Base-by-base conservation (phyloP, 176 grass and related monocot species). In the Rhynchospora pubera region DNA sequence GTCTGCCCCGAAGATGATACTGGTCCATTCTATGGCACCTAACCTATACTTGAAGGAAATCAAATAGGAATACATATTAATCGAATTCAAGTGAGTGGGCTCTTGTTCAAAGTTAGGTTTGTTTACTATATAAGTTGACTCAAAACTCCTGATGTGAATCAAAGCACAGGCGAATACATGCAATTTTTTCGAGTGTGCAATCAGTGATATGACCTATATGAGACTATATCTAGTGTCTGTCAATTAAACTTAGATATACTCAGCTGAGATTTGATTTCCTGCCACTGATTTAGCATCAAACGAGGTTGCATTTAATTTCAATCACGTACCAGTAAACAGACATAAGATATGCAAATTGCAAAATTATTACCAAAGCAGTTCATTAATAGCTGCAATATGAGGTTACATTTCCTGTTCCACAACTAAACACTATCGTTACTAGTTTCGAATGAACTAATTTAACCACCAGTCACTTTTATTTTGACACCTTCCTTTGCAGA, bases 381-480 rank as follows among this genome's bases (percentile, higher is more conserved):
- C 4, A 5, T 76, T 21, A 76, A 76, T 23, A 55, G 14, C 21
- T 76, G 21, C 72, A 76, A 30, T 55, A 16, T n/a, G 45, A 73
- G 19, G 72, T 13, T 28, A 75, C 21, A 45, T 76, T 76, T 55
- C 50, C 21, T 30, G 48, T 76, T 76, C 53, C 14, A 23, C 72
- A 76, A 76, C 72, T 76, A 76, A 76, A 55, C 45, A 74, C 48
- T 15, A 72, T n/a, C n/a, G n/a, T n/a, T 34, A 34, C 32, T 34
- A n/a, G n/a, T n/a, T n/a, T n/a, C n/a, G n/a, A n/a, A n/a, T 15
- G 47, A 53, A 51, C 28, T 7, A 12, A 26, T 28, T 30, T 39
- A 39, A 75, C 71, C 53, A 76, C 13, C 10, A 32, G 50, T 32
- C 6, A 48, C 19, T 51, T n/a, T n/a, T 75, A 75, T 53, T 75